Evolutionary conservation across 1,284 basidiomycete species (phyloP), one percentile per base, ranked within the genome.

Genomic region (Meripilus lineatus): DNA sequence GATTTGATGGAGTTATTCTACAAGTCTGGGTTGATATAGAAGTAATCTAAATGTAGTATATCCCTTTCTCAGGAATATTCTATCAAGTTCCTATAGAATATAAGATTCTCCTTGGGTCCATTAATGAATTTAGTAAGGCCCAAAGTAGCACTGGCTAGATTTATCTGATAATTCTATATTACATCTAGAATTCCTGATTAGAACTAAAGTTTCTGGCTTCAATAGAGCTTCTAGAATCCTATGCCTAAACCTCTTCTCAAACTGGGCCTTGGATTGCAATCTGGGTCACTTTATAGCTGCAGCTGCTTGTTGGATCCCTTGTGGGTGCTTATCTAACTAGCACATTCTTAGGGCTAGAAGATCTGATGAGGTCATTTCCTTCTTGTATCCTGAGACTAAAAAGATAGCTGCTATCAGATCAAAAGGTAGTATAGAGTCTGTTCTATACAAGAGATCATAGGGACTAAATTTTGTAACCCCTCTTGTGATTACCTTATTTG

Each of bases 381-480:
- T 8, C 1, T 24, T 4, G 34, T 33, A 46, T 2, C 33, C 40
- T 18, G 33, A 25, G 2, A 44, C 37, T 5, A 47, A 20, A 11
- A 43, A 34, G 6, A 41, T 32, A 2, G 42, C 42, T 44, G 43
- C 41, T 1, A 35, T 26, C 5, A 47, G 30, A 34, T 47, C 46
- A 26, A 47, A 47, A 4, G 46, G 46, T n/a, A 47, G 21, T 11
- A 44, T 34, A 2, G 41, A 41, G 20, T 47, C 39, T 6, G 36
- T 32, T 32, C 46, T 41, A 36, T 47, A 41, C 4, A 43, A 20
- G 3, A 47, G 46, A 26, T 43, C 43, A 23, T 30, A 47, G 14
- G 42, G 40, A 14, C 26, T 38, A 18, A 18, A 32, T 22, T 32
- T 40, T 8, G 46, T 47, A 3, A 24, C n/a, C 18, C 46, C 7